Evolutionary conservation across 1,284 basidiomycete genomes (phyloP).

Genomic region (Athelia sp.): DNA sequence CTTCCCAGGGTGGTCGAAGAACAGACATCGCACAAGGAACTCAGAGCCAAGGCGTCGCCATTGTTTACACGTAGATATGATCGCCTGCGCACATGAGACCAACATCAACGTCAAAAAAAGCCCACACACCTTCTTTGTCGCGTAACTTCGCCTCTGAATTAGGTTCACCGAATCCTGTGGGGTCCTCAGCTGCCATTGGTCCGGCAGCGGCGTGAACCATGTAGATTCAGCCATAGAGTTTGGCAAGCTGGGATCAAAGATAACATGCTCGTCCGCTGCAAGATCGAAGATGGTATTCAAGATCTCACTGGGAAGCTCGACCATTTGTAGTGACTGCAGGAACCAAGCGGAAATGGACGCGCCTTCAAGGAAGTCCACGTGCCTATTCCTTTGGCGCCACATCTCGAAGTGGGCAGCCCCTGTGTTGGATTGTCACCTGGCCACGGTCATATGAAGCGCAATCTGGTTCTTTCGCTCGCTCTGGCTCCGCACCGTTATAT

Average conservation of each 20-base stretch:
- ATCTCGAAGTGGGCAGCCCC: no score
- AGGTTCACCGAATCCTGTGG: slow-evolving; percentile 51
- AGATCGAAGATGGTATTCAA: slow-evolving; percentile 64
- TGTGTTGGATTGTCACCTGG: no score
- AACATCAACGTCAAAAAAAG: neutral
- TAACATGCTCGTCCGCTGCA: slow-evolving; percentile 59
- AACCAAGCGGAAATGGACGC: neutral
- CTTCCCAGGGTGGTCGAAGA: slow-evolving; percentile 51
- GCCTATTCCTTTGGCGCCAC: no score
- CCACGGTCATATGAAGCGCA: no score
- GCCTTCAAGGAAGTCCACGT: neutral
- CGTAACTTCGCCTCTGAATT: slow-evolving; percentile 53
- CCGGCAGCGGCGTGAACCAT: slow-evolving; percentile 49
- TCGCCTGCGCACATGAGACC: slow-evolving; percentile 37
- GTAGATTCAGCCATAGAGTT: slow-evolving; percentile 53
- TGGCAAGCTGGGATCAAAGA: slow-evolving; percentile 53
- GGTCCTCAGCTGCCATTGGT: slow-evolving; percentile 51
- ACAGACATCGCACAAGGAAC: slow-evolving; percentile 59
- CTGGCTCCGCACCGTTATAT: no score
- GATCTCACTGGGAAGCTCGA: slow-evolving; percentile 58
- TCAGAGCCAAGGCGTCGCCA: slow-evolving; percentile 54
- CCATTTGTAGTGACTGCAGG: neutral
- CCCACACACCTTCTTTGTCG: slow-evolving; percentile 54
- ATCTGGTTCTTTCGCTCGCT: no score
- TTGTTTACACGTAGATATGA: slow-evolving; percentile 53